Evolutionary conservation across 805 yeast species (phyloP), one percentile per base, ranked within the genome.

Genomic region (Ogataea corticis): DNA sequence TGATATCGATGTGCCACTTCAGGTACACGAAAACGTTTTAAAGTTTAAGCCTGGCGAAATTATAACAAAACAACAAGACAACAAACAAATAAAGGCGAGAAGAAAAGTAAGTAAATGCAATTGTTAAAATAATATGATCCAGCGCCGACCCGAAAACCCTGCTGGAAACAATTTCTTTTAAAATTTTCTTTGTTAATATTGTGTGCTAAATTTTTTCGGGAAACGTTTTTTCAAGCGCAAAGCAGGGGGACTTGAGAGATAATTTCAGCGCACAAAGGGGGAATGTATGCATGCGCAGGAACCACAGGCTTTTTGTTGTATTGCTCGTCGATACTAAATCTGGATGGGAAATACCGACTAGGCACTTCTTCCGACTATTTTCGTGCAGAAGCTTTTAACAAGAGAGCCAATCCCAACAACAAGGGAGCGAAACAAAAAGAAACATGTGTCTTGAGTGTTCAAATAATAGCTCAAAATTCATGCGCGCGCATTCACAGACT

Each of bases 211-310:
- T 27, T 47, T 43, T 47, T 41, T 41, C 29, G 14, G 33, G 46
- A 36, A 47, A 47, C 51, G 51, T 47, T 47, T 47, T 43, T 46
- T 42, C 42, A 6, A 28, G 31, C 14, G 31, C 31, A 28, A 28
- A 28, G 25, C 25, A 28, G 31, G 14, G 5, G 31, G 14, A 28
- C 31, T 4, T 4, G n/a, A 11, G 9, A 16, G 4, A 11, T 13
- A 16, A 33, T 33, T 33, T 16, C 35, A 33, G 12, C 7, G 25
- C 25, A 21, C 25, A 21, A 21, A 21, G 25, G 25, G 25, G 25
- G 25, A 21, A 21, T 21, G 25, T 21, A 21, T 21, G 25, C 25
- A 21, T 5, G 25, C 25, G 25, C 25, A 21, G 25, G 25, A 21
- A 21, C 25, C 25, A 21, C 25, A 21, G 9, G 9, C 7, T 21